Evolutionary conservation across 192 early-diverging fungal species (phyloP), one percentile per base, ranked within the genome.

Genomic region (Podila minutissima): DNA sequence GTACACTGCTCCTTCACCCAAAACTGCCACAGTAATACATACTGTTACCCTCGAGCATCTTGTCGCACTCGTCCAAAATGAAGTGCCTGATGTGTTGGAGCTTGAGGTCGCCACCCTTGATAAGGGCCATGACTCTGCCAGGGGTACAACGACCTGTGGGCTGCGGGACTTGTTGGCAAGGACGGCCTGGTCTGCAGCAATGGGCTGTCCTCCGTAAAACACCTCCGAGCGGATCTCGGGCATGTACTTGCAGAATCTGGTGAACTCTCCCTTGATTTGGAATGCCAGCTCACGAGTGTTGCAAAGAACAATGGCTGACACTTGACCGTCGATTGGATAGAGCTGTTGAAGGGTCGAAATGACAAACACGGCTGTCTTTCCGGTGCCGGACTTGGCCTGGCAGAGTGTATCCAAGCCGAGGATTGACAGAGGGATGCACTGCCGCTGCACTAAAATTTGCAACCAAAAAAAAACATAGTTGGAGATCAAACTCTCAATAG

Each of bases 61-160:
- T 97, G 88, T 99, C 97, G 84, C 97, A 99, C 88, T 99, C 97
- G 82, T 99, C 97, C 49, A 99, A 87, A 35, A 99, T 95, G 90
- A 99, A 99, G 91, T 96, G 94, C 92, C 94, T 97, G 74, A 99
- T 89, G 67, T 88, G 93, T 59, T 85, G 85, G 50, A 97, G 81
- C 61, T 91, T 93, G 59, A 99, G 86, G n/a, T 78, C 67, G 83
- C 93, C 93, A 22, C 95, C 93, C 64, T 92, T 88, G 68, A 97
- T 88, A 58, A 99, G 85, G 12, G 91, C 95, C 29, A 93, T 83
- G 58, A 99, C 86, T 73, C 97, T 92, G 20, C 97, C 97, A n/a
- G 97, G 97, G 8, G 97, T 98, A 99, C 97, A 77, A 98, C 89
- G 74, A 99, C 93, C 78, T 98, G 96, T 37, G 97, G 97, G 75